Base-by-base conservation (phyloP, 2,329 filamentous ascomycete species). In the Penicillium sp. region DNA sequence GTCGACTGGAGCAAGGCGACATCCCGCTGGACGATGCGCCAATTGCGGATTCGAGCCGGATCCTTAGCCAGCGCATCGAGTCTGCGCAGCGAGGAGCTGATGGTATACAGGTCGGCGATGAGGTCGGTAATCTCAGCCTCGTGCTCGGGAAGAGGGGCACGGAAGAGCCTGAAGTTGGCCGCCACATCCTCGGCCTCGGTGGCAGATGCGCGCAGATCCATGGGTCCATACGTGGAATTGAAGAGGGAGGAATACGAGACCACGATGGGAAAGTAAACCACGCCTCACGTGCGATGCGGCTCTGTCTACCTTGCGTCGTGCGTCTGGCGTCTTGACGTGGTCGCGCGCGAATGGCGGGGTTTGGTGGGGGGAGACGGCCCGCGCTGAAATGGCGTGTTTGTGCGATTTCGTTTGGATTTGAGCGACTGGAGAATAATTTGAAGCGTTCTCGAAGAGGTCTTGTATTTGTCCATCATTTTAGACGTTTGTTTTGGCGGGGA, bases 31-130 rank as follows among this genome's bases (percentile, higher is more conserved):
- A 82, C 77, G 36, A 67, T 65, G 37, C 64, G 59, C 53, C 75
- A 71, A 23, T 68, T 70, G 32, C 65, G 62, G 17, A 63, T 70
- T 63, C 75, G 73, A 13, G 65, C 69, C 23, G 70, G 69, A 50
- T 73, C 65, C 12, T 70, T 68, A 24, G 79, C 66, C 23, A 75
- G 66, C 43, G 71, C 70, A 34, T 80, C 74, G 32, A 85, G 68
- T 34, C 69, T 70, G 39, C 76, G 75, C 20, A 86, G 69, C 7
- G 71, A 73, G 41, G 76, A 73, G 49, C 80, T 80, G 63, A 85
- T 79, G 45, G 75, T 74, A 62, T 80, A 83, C 20, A 85, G 73
- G 53, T 82, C 75, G 48, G 78, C 75, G 46, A 85, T 80, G 23
- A 80, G 67, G 26, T 72, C 72, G 20, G 80, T 81, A 59, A 85